Percentiles rank a stretch among this genome's conserved stretches.
phyloP scores from a whole-genome alignment of 495 filamentous ascomycete species.

The Hypoxylon trugodes region DNA sequence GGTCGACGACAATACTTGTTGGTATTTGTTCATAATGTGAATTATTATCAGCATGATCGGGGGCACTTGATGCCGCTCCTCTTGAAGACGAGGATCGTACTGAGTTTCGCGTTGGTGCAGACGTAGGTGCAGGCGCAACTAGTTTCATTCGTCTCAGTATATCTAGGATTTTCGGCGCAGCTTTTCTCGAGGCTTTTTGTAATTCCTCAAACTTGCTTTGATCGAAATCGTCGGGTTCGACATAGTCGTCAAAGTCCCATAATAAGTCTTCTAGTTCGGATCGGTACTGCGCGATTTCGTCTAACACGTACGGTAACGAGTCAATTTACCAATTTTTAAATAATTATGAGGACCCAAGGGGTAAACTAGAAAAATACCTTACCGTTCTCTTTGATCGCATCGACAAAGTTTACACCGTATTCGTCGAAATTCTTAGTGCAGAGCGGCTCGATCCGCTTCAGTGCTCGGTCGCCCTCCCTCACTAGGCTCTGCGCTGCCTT shows the following conservation, averaged over 20 bases:
- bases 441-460: slow-evolving; percentile 55
- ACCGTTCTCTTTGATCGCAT: slow-evolving; percentile 56
- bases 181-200: slow-evolving; percentile 48
- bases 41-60: slow-evolving; percentile 23
- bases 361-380: slow-evolving; percentile 11
- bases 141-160: slow-evolving; percentile 54
- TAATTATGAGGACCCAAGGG: neutral
- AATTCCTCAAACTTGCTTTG: slow-evolving; percentile 48
- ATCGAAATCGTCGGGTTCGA: slow-evolving; percentile 51
- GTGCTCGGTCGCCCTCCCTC: slow-evolving; percentile 50
- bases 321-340: slow-evolving; percentile 13
- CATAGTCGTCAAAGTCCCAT: slow-evolving; percentile 55
- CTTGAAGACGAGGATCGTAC: slow-evolving; percentile 30
- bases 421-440: slow-evolving; percentile 51
- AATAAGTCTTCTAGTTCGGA: slow-evolving; percentile 49
- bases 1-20: slow-evolving; percentile 39
- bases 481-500: slow-evolving; percentile 52
- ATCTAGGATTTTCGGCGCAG: slow-evolving; percentile 49
- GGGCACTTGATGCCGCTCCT: slow-evolving; percentile 16
- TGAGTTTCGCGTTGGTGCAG: too few relatives aligned
- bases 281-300: slow-evolving; percentile 52
- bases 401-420: slow-evolving; percentile 50
- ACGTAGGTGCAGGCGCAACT: slow-evolving; percentile 37
- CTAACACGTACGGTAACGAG: slow-evolving; percentile 30
- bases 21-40: slow-evolving; percentile 28